Conservation (phyloP, 176 grass and related monocot genomes). For the Thinopyrum elongatum region DNA sequence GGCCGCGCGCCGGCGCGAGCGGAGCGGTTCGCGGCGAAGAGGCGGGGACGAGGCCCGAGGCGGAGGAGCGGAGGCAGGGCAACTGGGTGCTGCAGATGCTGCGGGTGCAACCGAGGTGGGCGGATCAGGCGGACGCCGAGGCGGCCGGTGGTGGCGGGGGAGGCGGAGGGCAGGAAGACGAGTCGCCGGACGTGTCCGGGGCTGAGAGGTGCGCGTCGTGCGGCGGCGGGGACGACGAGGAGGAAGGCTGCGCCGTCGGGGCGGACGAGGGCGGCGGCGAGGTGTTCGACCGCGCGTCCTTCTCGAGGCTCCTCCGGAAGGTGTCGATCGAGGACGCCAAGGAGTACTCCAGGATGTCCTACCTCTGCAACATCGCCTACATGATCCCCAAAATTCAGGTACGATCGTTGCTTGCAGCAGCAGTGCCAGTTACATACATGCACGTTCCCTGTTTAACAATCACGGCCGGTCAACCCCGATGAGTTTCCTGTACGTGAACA, state of each 20-base stretch:
- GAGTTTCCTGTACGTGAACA: background rate
- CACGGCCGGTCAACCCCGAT: background rate
- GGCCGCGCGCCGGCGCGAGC: conserved; percentile 31
- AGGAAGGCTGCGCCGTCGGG: conserved; percentile 17
- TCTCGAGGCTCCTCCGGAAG: conserved; percentile 71
- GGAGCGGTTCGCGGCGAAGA: conserved; percentile 21
- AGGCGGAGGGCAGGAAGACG: background rate
- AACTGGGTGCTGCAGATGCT: conserved; percentile 94
- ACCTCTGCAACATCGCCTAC: conserved; percentile 83
- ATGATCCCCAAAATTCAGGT: conserved; percentile 74
- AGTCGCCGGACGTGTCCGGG: background rate
- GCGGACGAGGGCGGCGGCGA: conserved; percentile 22
- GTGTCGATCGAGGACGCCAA: conserved; percentile 53
- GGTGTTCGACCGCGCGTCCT: conserved; percentile 68
- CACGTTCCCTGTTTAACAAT: too few relatives aligned
- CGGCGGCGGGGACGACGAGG: conserved; percentile 34
- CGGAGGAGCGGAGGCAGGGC: conserved; percentile 37
- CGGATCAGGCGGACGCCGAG: conserved; percentile 40
- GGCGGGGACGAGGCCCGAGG: background rate
- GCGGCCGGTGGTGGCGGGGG: background rate
- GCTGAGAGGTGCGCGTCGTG: conserved; percentile 33
- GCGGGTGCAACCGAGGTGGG: conserved; percentile 63
- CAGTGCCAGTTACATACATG: background rate
- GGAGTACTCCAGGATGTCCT: conserved; percentile 73
- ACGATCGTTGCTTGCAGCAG: background rate